Base-by-base conservation (phyloP, 257 asterid genomes). In the Solanum piurae region DNA sequence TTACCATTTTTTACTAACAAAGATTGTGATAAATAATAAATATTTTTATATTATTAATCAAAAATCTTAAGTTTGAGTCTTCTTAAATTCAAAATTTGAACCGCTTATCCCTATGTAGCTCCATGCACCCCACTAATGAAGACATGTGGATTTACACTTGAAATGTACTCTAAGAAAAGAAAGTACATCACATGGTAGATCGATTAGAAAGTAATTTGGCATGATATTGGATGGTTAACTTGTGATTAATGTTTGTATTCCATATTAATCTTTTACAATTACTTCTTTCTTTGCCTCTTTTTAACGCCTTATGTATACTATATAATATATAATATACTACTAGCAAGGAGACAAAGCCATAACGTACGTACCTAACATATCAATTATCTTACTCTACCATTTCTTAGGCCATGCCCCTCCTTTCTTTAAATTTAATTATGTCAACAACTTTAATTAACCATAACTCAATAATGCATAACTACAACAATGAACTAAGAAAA, bases 11-110 rank as follows among this genome's bases (percentile, higher is more conserved):
- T 49, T 49, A 49, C 60, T 16, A 55, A 18, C 0, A 55, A 55
- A 1, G 21, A 18, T 55, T 55, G 6, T 55, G 10, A 2, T 7
- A 18, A 18, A 18, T 55, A 3, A 0, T 55, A 55, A 55, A 18
- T 18, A 18, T 0, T 18, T 5, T 0, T 55, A 5, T 18, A 55
- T 55, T 4, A 8, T 18, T 55, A 1, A 18, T 18, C 11, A 55
- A 0, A 18, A 18, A 18, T 6, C 0, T 55, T 0, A 0, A 6
- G 0, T 55, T 55, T 2, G 1, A 55, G 0, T 6, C 23, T 16
- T 14, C 3, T 16, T 52, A 16, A 7, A 13, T 55, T 52, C 4
- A 14, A 52, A 52, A 16, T 52, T 5, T 16, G 9, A 52, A 52
- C n/a, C 1, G 0, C 9, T 16, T 52, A 52, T 52, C 23, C 62